Evolutionary conservation across 192 early-diverging fungal species (phyloP).

Genomic region (Chytriomyces sp.): DNA sequence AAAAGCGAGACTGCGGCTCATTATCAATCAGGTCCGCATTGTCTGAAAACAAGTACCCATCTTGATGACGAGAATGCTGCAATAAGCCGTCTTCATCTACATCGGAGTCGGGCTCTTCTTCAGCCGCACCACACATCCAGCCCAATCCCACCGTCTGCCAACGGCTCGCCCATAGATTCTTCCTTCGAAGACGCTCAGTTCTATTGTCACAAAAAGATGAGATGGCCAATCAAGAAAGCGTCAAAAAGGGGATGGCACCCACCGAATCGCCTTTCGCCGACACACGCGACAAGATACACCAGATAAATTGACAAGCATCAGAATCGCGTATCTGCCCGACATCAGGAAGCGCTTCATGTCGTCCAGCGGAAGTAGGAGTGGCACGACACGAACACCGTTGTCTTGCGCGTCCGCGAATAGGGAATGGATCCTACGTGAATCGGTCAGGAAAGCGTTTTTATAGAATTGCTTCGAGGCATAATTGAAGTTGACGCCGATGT

Average conservation of each 20-base stretch:
- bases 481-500: slow-evolving; percentile 78
- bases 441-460: slow-evolving; percentile 63
- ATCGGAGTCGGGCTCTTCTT: background rate
- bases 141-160: background rate
- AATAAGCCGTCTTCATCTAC: background rate
- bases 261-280: background rate
- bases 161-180: background rate
- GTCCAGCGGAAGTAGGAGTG: slow-evolving; percentile 72
- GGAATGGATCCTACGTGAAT: slow-evolving; percentile 71
- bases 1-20: no score
- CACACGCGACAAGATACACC: slow-evolving; percentile 63
- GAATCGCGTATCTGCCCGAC: slow-evolving; percentile 71
- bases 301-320: slow-evolving; percentile 78
- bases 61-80: background rate
- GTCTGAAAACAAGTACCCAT: background rate
- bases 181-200: background rate
- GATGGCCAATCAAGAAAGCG: background rate
- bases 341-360: slow-evolving; percentile 85
- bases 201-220: background rate
- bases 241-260: background rate
- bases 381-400: slow-evolving; percentile 70
- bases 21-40: no score
- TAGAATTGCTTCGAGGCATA: slow-evolving; percentile 74
- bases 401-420: slow-evolving; percentile 77
- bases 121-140: background rate